Evolutionary conservation across 2,329 filamentous ascomycete species (phyloP), one percentile per base, ranked within the genome.

Genomic region (Exophiala mesophila): DNA sequence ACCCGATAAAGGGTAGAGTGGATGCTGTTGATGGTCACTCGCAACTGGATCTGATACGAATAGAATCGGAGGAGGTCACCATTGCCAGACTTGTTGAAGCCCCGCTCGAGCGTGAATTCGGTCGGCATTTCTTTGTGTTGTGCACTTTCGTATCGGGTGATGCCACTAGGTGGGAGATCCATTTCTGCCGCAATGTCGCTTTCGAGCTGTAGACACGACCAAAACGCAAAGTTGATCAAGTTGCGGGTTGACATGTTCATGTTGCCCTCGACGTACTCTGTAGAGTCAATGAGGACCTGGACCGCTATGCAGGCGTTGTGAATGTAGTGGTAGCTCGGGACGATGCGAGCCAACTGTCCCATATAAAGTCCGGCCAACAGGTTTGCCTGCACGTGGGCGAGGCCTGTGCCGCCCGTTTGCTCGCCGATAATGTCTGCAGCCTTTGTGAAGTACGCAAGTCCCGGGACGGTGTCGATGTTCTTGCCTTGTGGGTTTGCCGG

Each of bases 111-210:
- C 1, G 49, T 52, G 18, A 47, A 20, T 2, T 20, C 37, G 10
- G 44, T 50, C 5, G 49, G 49, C 28, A 50, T 39, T 55, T 43
- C 57, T 53, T 47, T 63, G 51, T 47, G 58, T 39, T 53, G 50
- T n/a, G 61, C 50, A 29, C 67, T 65, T 57, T 82, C 77, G 5
- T 74, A 67, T 21, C 69, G 67, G 7, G 74, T 74, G 20, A 83
- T 78, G 2, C 76, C 75, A 57, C 77, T 82, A 1, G 73, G 69
- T 3, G 77, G 77, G 10, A 83, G 66, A 45, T 78, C 76, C 45
- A 97, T 72, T 64, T 98, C 92, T 3, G 92, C 92, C 34, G 96
- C 75, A 33, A 97, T 87, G 62, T 97, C 90, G 63, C 88, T 95
- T 64, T 97, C 90, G 8, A 97, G 73, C 59, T 97, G 90, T 50